Evolutionary conservation across 768 basidiomycete genomes (phyloP), one percentile per base, ranked within the genome.

Genomic region (Ramaria sp.): DNA sequence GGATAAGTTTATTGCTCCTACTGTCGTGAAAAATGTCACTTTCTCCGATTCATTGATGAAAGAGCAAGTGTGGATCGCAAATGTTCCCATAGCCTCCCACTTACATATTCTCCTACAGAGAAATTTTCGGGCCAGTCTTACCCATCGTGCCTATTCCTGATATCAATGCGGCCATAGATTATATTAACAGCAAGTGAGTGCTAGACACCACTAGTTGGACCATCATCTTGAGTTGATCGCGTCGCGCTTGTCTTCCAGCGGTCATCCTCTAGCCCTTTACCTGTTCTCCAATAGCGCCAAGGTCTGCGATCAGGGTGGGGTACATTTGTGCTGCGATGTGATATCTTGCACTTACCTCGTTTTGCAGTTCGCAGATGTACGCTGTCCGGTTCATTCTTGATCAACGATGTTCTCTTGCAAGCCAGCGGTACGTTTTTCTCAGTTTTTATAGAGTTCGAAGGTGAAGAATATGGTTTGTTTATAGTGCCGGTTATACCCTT

Each of bases 241-340:
- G 43, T 34, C 44, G 16, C 30, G 39, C 24, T 56, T 16, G 59
- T 55, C 22, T 44, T 56, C 10, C 49, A 83, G 82, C 18, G 72
- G 76, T 36, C 72, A 77, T 55, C 78, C 86, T 1, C 71, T 88
- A 4, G 78, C 78, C 3, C 39, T 86, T 22, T 87, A 88, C 58
- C 71, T 70, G 0, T 89, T 87, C 64, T 81, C 78, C 0, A 73
- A 79, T 15, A 67, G 74, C 42, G 65, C 70, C 0, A 63, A 64
- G 5, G 52, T 67, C 10, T 63, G 59, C 32, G 56, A 44, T 9
- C 5, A 48, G 22, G 15, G 18, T 43, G 22, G 1, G 63, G 12
- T 55, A 60, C 25, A 43, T 10, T n/a, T 50, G 20, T 27, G 3
- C 38, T 52, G 10, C 8, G 1, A 43, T 20, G 16, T 41, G 9